Conservation (phyloP, 495 filamentous ascomycete genomes). For the Peziza echinospora region DNA sequence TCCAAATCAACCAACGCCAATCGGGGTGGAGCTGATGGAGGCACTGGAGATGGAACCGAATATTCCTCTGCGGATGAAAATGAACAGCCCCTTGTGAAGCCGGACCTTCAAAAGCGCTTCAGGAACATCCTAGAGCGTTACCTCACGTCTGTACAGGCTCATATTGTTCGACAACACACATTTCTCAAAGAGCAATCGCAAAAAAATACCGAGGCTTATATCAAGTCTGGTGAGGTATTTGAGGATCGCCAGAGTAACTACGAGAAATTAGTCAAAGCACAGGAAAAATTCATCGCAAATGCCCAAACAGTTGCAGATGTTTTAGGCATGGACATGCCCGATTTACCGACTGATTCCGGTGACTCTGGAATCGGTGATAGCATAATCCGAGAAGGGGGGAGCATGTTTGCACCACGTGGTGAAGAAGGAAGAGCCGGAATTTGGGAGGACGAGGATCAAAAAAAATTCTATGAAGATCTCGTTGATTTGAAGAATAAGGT, state of each 20-base stretch:
- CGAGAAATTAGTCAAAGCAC: slow-evolving; percentile 73
- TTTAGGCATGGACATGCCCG: slow-evolving; percentile 84
- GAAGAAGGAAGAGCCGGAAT: slow-evolving; percentile 84
- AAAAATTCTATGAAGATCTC: slow-evolving; percentile 92
- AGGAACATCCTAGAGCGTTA: slow-evolving; percentile 73
- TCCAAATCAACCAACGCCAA: slow-evolving; percentile 30
- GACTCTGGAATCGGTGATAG: slow-evolving; percentile 34
- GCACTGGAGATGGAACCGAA: slow-evolving; percentile 23
- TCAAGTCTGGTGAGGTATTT: slow-evolving; percentile 96
- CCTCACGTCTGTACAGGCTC: slow-evolving; percentile 77
- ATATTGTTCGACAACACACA: slow-evolving; percentile 78
- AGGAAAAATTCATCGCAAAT: slow-evolving; percentile 77
- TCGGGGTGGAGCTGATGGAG: slow-evolving; percentile 23
- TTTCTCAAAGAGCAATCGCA: slow-evolving; percentile 59
- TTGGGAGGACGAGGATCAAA: slow-evolving; percentile 97
- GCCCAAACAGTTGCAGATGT: slow-evolving; percentile 78
- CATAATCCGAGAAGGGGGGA: slow-evolving; percentile 33
- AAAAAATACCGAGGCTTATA: slow-evolving; percentile 92
- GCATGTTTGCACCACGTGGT: slow-evolving; percentile 81
- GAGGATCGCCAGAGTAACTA: slow-evolving; percentile 93
- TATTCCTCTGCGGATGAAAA: slow-evolving; percentile 21
- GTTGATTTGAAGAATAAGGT: slow-evolving; percentile 91
- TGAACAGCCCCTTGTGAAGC: slow-evolving; percentile 49
- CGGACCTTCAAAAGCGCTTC: slow-evolving; percentile 69
- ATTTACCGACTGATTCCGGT: slow-evolving; percentile 63